Base-by-base conservation (phyloP, 768 basidiomycete genomes). In the Russula sp. region DNA sequence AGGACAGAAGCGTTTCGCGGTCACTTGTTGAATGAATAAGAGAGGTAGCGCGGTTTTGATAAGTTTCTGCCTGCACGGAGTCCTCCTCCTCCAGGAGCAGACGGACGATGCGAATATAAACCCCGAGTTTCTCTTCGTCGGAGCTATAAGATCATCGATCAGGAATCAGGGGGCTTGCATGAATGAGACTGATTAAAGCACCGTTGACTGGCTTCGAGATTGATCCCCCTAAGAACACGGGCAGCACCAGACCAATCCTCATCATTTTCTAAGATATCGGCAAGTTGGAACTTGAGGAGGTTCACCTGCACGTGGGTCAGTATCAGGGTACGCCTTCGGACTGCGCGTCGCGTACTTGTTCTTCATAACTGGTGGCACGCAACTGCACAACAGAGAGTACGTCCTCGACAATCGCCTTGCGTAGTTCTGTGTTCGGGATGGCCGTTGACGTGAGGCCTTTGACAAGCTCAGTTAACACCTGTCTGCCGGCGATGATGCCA, bases 211-310 rank as follows among this genome's bases (percentile, higher is more conserved):
- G 91, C 88, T 72, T 98, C 96, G 45, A 97, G 78, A 7, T 93
- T 93, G 45, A 98, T 93, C 43, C 87, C 86, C 83, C 92, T 95
- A 45, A 98, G 80, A 39, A 96, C 88, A 55, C 86, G 85, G 0
- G 97, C 97, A 14, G 97, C 93, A 53, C 86, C 90, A 63, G 86
- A 87, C 89, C 93, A 98, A 71, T 93, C 92, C 72, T 99, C 95
- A 56, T 95, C 91, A 3, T 78, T 71, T 70, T 97, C 93, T 13
- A 95, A 78, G 8, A 97, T 77, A 73, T 96, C 87, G 2, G 96
- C 93, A n/a, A 97, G 84, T 70, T 95, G 86, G 69, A 91, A 91
- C 59, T 93, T 78, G 65, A 98, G 73, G 14, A 82, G 79, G 67
- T 91, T 92, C 20, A 88, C 87, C 96, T 98, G 69, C 5, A 38